Evolutionary conservation across 371 early-diverging fungal species (phyloP).

Genomic region (Mortierella sp.): DNA sequence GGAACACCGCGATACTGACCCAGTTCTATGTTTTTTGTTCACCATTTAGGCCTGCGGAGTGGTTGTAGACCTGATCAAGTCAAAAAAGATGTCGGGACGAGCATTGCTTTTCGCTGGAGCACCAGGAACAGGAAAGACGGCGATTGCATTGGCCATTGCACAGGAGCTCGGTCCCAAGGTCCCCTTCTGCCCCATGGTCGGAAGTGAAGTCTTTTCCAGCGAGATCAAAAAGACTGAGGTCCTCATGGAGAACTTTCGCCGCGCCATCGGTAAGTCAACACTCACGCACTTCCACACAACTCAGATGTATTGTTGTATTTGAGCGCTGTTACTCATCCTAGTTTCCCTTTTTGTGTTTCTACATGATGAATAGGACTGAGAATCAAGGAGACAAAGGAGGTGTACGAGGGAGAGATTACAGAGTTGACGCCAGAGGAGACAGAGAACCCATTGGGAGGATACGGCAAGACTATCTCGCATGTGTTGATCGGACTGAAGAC

Average conservation of each 20-base stretch:
- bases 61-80: conserved; percentile 93
- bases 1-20: not conserved
- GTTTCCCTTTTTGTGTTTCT: not conserved
- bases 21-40: not conserved
- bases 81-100: conserved; percentile 97
- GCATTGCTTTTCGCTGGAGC: conserved; percentile 97
- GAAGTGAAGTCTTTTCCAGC: conserved; percentile 97
- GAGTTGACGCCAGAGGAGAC: conserved; percentile 97
- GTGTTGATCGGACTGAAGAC: conserved; percentile 98
- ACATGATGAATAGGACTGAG: conserved; percentile 72
- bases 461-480: conserved; percentile 96
- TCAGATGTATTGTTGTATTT: too few relatives aligned
- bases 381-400: conserved; percentile 98
- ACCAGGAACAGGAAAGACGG: conserved; percentile 97
- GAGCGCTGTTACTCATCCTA: not conserved
- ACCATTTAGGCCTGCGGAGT: conserved; percentile 85
- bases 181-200: conserved; percentile 99
- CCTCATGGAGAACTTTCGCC: conserved; percentile 98
- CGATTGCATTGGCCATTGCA: conserved; percentile 93
- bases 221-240: conserved; percentile 99
- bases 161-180: conserved; percentile 97
- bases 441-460: conserved; percentile 85
- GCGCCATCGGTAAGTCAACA: conserved; percentile 86
- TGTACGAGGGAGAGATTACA: conserved; percentile 99
- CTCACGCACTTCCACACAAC: not conserved